Conservation (phyloP, 345 rosid species). For the Eucalyptus regnans region DNA sequence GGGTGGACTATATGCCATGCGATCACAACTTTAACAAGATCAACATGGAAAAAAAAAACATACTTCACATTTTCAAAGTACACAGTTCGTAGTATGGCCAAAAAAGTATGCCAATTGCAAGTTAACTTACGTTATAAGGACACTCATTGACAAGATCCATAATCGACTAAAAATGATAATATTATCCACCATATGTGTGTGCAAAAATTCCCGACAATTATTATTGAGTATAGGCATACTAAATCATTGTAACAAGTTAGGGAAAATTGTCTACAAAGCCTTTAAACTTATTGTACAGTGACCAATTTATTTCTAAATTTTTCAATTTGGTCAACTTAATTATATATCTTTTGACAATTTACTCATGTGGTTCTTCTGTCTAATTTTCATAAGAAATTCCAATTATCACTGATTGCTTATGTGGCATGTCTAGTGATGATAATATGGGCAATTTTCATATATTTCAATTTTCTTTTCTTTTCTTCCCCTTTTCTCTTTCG, state of each 20-base stretch:
- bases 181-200: background rate
- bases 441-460: too few species aligned
- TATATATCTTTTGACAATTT: background rate
- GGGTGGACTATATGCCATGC: background rate
- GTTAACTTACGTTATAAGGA: background rate
- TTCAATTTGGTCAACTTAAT: too few species aligned
- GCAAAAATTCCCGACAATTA: background rate
- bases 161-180: background rate
- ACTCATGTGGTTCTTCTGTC: background rate
- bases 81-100: background rate
- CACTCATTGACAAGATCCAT: background rate
- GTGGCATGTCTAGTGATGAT: rapidly evolving
- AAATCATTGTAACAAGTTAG: background rate
- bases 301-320: too few species aligned
- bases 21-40: background rate
- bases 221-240: background rate
- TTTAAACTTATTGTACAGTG: too few species aligned
- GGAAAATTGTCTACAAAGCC: too few species aligned
- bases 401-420: rapidly evolving
- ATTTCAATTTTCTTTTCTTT: too few species aligned
- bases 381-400: too few species aligned
- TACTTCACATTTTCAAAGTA: background rate
- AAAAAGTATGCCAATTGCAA: background rate
- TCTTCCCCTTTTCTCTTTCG: too few species aligned
- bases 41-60: background rate